These are phyloP conservation scores for Coleophoma cylindrospora DNA, from an alignment of 2,329 filamentous ascomycete genomes.

Conservation along the genomic window DNA sequence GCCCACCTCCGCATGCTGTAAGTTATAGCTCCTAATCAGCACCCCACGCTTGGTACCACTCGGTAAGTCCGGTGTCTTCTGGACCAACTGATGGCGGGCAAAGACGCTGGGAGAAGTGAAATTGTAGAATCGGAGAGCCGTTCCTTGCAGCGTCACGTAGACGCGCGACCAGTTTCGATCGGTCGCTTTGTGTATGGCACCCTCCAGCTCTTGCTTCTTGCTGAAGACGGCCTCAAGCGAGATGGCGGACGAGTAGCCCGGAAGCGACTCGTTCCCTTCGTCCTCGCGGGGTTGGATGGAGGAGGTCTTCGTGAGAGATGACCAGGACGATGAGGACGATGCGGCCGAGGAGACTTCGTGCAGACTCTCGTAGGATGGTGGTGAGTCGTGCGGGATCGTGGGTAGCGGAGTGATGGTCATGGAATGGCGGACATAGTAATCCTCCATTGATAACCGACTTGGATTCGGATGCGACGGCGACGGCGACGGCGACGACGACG, in stretches of 20 bases:
- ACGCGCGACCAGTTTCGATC: constrained; percentile 60
- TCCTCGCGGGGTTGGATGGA: constrained; percentile 28
- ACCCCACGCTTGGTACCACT: constrained; percentile 47
- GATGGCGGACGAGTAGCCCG: constrained; percentile 52
- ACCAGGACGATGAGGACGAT: constrained; percentile 8
- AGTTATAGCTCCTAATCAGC: constrained; percentile 62
- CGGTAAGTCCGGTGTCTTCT: constrained; percentile 44
- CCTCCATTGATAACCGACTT: not conserved
- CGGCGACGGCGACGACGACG: not conserved
- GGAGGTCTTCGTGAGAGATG: constrained; percentile 3
- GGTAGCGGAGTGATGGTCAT: not conserved
- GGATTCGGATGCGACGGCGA: not conserved
- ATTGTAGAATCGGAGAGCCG: constrained; percentile 60
- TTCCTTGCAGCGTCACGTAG: constrained; percentile 62
- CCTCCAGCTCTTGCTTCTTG: constrained; percentile 62
- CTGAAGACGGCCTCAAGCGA: constrained; percentile 51
- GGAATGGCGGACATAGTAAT: not conserved
- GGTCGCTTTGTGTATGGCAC: constrained; percentile 56
- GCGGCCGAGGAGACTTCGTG: constrained; percentile 8
- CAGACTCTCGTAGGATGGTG: constrained; percentile 17
- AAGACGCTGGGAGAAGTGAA: constrained; percentile 54
- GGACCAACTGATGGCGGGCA: constrained; percentile 39
- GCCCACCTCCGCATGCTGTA: constrained; percentile 71
- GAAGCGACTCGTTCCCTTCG: constrained; percentile 41
- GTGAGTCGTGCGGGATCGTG: constrained; percentile 4